A percentile compares a stretch with the other conserved stretches of the same genome.
Conservation (phyloP, 163 green algal genomes). For the Chlamydomonas reinhardtii region DNA sequence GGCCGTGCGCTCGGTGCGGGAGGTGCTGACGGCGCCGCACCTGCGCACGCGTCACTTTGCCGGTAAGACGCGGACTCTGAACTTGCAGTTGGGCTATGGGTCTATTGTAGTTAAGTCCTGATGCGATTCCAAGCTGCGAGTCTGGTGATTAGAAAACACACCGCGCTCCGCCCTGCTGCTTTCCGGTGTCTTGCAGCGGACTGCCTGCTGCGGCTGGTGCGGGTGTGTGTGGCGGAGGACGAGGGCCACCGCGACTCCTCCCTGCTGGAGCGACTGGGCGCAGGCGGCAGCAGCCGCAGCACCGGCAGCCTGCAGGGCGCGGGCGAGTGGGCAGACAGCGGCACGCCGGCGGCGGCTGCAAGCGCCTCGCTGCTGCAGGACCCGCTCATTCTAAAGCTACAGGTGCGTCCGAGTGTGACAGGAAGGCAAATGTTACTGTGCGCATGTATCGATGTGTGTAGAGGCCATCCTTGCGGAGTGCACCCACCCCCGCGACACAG, state of each 20-base stretch:
- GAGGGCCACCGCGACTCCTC: conserved; percentile 29
- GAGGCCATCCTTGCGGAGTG: too few species aligned
- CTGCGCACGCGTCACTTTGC: conserved; percentile 31
- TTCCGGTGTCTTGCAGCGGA: conserved; percentile 18
- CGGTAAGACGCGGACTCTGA: neutral
- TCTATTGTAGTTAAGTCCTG: too few species aligned
- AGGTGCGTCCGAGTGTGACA: neutral
- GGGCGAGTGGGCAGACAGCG: too few species aligned
- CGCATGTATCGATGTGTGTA: too few species aligned
- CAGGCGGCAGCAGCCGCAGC: too few species aligned
- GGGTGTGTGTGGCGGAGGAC: conserved; percentile 19
- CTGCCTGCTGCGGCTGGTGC: conserved; percentile 17
- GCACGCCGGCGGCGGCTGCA: too few species aligned
- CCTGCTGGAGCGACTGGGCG: neutral
- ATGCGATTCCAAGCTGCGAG: too few species aligned
- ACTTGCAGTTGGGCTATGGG: too few species aligned
- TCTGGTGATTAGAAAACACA: too few species aligned
- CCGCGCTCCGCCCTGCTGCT: neutral
- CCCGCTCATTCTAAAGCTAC: conserved; percentile 73
- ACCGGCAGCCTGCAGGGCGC: too few species aligned
- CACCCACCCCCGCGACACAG: too few species aligned
- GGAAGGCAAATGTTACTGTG: too few species aligned
- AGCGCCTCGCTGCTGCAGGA: conserved; percentile 53
- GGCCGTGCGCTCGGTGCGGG: neutral
- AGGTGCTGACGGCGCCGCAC: conserved; percentile 8